Evolutionary conservation across 1,284 basidiomycete genomes (phyloP), one percentile per base, ranked within the genome.

Genomic region (Xerocomus nothofagi): DNA sequence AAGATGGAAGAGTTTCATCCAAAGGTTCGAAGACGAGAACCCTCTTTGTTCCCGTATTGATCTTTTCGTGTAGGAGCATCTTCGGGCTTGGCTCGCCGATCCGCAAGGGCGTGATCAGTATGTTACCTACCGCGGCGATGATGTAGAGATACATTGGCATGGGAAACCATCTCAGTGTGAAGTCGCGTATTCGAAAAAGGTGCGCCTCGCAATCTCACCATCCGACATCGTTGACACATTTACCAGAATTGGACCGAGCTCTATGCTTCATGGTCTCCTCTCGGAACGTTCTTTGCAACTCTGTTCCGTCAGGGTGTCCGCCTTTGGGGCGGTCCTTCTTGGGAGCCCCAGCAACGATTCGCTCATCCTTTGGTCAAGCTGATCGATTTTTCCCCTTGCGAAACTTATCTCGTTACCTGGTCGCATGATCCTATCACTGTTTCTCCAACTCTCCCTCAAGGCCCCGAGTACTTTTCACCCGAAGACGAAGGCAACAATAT

Each of bases 401-500:
- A 99, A 72, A 87, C 92, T 58, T 99, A 97, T 74, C 76, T 99
- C 57, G 92, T 98, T 62, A 99, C 97, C 36, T 99, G 96, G 93
- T 98, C 97, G 8, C 90, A 94, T 61, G 93, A 98, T 61, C 87
- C 95, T 18, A 96, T 99, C 62, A 80, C 87, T 51, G 88, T 95
- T 31, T 88, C 90, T 33, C 88, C 92, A 56, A 86, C 86, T 56
- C 86, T 89, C 37, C 75, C 82, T 50, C 86, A 91, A 72, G 89
- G 90, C 27, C 82, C 92, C 46, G 88, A 91, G 62, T 91, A 85
- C 64, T 93, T 96, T 73, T 91, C 92, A 39, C 84, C 89, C 10
- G 93, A 94, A 59, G 97, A 99, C 69, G 94, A 98, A 73, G 97
- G 96, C 33, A 95, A 98, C 74, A 91, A 95, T 64, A 84, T 98